Evolutionary conservation across 768 basidiomycete species (phyloP).

Genomic region (Lentinula lateritia): DNA sequence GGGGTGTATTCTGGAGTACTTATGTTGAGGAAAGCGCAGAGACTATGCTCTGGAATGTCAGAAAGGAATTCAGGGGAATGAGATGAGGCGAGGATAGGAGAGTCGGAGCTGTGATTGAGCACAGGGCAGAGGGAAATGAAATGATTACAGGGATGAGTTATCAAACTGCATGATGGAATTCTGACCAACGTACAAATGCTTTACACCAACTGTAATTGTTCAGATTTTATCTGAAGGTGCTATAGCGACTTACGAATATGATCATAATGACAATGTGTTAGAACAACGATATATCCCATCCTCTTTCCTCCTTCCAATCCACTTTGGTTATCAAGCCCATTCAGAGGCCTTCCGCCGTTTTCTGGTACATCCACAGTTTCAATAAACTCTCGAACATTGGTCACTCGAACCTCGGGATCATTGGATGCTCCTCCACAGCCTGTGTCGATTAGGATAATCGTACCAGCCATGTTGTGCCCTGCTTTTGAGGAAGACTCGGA

Average conservation of each 20-base stretch:
- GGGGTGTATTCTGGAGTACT: conserved; percentile 40
- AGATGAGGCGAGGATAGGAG: conserved; percentile 42
- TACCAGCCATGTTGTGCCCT: conserved; percentile 6
- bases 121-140: neutral
- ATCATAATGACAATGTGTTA: conserved; percentile 54
- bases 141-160: neutral
- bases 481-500: neutral
- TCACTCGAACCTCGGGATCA: conserved; percentile 33
- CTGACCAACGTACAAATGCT: conserved; percentile 35
- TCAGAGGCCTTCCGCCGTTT: conserved; percentile 39
- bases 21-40: conserved; percentile 37
- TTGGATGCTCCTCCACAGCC: conserved; percentile 47
- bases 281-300: conserved; percentile 41
- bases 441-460: conserved; percentile 47
- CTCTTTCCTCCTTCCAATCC: conserved; percentile 8
- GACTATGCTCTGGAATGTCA: conserved; percentile 38
- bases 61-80: conserved; percentile 39
- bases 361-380: conserved; percentile 38
- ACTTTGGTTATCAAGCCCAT: conserved; percentile 20
- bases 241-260: conserved; percentile 41
- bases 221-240: neutral
- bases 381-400: conserved; percentile 41
- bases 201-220: conserved; percentile 34
- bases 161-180: neutral
- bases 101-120: conserved; percentile 26